Conservation (phyloP, 768 basidiomycete species). For the Suillus subalutaceus region DNA sequence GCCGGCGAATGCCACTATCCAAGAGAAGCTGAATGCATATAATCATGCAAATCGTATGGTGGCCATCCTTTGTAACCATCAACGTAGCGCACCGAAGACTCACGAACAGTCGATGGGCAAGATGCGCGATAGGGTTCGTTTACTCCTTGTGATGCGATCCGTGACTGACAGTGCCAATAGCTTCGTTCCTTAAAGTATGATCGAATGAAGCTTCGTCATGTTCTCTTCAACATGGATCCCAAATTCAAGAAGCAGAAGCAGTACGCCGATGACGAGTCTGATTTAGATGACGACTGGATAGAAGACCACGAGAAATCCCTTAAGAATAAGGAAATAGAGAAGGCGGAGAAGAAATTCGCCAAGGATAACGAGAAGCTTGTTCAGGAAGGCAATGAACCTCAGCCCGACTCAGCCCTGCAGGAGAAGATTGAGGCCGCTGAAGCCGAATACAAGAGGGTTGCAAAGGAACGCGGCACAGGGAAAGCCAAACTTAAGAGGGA, state of each 20-base stretch:
- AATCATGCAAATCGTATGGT: conserved; percentile 97
- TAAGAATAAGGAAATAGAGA: conserved; percentile 84
- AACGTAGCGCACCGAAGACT: conserved; percentile 88
- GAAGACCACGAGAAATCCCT: conserved; percentile 75
- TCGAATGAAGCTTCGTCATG: conserved; percentile 93
- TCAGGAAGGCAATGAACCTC: conserved; percentile 67
- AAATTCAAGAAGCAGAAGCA: conserved; percentile 82
- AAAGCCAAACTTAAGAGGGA: conserved; percentile 70
- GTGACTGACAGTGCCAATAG: conserved; percentile 43
- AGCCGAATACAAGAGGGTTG: conserved; percentile 73
- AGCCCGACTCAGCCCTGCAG: conserved; percentile 63
- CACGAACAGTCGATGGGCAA: conserved; percentile 95
- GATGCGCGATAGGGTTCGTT: conserved; percentile 83
- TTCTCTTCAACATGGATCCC: conserved; percentile 74
- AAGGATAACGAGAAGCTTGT: conserved; percentile 88
- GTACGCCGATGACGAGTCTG: conserved; percentile 84
- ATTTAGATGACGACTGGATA: conserved; percentile 93
- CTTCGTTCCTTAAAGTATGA: conserved; percentile 92
- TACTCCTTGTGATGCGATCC: background rate
- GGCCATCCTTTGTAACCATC: conserved; percentile 99
- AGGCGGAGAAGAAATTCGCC: conserved; percentile 90
- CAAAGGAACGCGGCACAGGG: conserved; percentile 79
- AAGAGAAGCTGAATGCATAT: conserved; percentile 96
- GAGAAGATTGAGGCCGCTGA: conserved; percentile 73
- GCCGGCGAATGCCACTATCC: conserved; percentile 70